Evolutionary conservation across 1,284 basidiomycete species (phyloP), one percentile per base, ranked within the genome.

Genomic region (Takashimella tepidaria): DNA sequence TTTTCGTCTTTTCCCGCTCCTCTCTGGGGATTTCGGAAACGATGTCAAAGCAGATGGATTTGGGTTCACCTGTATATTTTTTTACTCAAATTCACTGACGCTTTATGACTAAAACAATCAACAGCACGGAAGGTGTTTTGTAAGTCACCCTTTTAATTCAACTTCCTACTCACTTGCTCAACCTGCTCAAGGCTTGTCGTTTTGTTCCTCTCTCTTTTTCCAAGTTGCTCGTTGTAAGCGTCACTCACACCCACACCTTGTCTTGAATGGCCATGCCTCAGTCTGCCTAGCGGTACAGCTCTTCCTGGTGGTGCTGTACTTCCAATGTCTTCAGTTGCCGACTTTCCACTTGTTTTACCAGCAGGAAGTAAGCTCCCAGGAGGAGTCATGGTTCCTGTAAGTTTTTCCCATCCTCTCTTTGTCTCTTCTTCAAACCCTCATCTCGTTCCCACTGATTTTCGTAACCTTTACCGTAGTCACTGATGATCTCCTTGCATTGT

Each of bases 51-150:
- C n/a, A n/a, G n/a, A n/a, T n/a, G n/a, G n/a, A n/a, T n/a, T n/a
- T n/a, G n/a, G n/a, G n/a, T n/a, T n/a, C n/a, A n/a, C 22, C 21
- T 16, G 37, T 31, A 5, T 11, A 19, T 20, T n/a, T n/a, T n/a
- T n/a, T 6, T 5, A 22, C 37, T 49, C 40, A n/a, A 41, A 12
- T 43, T 41, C 40, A 31, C 19, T 41, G 26, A 46, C 50, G 19
- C 23, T 25, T 41, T n/a, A 21, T 11, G 13, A 41, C 49, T 53
- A 41, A 57, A 37, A 12, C 12, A 25, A 21, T 26, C 41, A 31
- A 4, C 44, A 68, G 66, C 22, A 70, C 68, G 3, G 68, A 70
- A 51, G 68, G 68, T 3, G 68, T 70, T 6, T 70, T 70, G 68
- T 70, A 46, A 56, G 67, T 60, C n/a, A n/a, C n/a, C n/a, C n/a